Percentiles rank a stretch among this genome's conserved stretches.
These are phyloP conservation scores for Durusdinium trenchii DNA, from an alignment of 73 alveolate genomes.

Conservation along the genomic window DNA sequence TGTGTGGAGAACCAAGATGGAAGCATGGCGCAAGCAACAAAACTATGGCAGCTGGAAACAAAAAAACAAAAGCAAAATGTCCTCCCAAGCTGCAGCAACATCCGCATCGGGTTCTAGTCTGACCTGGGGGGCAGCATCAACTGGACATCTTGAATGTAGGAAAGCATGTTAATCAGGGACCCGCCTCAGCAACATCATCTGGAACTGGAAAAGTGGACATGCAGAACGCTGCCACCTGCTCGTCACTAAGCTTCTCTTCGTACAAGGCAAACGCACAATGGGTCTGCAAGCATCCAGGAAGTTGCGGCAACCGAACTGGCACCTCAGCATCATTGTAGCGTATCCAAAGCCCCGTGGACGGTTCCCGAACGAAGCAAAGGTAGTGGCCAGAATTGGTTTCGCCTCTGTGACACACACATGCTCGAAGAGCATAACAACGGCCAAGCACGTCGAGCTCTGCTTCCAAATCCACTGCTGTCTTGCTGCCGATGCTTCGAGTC, in stretches of 20 bases:
- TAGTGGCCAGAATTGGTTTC: slow-evolving; percentile 8
- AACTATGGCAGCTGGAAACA: too few relatives aligned
- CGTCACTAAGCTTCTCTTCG: background rate
- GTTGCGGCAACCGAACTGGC: background rate
- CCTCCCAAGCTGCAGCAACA: background rate
- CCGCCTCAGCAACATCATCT: background rate
- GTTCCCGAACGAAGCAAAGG: background rate
- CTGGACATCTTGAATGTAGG: too few relatives aligned
- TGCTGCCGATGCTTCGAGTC: background rate
- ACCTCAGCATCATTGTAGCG: slow-evolving; percentile 20
- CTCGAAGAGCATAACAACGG: background rate
- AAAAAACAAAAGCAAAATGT: background rate
- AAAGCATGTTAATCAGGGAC: too few relatives aligned
- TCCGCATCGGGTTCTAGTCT: background rate
- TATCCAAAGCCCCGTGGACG: background rate
- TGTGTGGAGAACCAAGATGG: too few relatives aligned
- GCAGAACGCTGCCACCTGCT: background rate
- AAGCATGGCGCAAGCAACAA: too few relatives aligned
- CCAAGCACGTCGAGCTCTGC: background rate
- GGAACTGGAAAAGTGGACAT: background rate
- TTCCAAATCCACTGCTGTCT: background rate
- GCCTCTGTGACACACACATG: slow-evolving; percentile 14
- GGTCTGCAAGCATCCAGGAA: background rate
- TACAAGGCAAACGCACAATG: background rate
- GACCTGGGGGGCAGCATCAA: background rate